phyloP scores from a whole-genome alignment of 805 yeast species.

The Kazachstania taianensis region DNA sequence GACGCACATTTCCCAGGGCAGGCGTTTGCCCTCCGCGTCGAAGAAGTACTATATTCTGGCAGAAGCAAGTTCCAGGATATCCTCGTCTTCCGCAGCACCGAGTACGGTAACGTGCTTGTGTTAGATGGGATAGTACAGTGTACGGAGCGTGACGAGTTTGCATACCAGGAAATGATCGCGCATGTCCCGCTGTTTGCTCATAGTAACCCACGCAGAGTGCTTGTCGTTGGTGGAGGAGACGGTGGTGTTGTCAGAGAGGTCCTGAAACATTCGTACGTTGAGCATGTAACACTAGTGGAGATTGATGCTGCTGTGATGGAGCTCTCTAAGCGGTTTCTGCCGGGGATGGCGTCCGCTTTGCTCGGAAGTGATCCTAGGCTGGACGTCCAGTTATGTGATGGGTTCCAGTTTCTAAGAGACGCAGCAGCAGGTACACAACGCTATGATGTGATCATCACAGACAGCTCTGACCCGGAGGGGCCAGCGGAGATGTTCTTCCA shows the following conservation, averaged over 20 bases:
- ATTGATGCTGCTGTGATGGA: slow-evolving; percentile 77
- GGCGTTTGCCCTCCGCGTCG: slow-evolving; percentile 57
- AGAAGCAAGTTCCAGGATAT: slow-evolving; percentile 73
- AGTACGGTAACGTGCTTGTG: slow-evolving; percentile 80
- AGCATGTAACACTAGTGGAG: slow-evolving; percentile 70
- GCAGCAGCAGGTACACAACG: slow-evolving; percentile 24
- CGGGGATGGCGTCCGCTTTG: slow-evolving; percentile 64
- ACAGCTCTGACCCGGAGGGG: slow-evolving; percentile 91
- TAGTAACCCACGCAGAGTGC: slow-evolving; percentile 59
- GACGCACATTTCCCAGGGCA: slow-evolving; percentile 81
- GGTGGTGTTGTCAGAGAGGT: slow-evolving; percentile 90
- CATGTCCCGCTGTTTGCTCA: slow-evolving; percentile 77
- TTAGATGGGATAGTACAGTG: slow-evolving; percentile 87
- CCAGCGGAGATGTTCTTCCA: slow-evolving; percentile 90
- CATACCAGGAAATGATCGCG: slow-evolving; percentile 86
- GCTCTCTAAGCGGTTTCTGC: slow-evolving; percentile 60
- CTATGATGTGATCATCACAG: slow-evolving; percentile 81
- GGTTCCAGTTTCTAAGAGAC: slow-evolving; percentile 62
- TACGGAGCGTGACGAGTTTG: slow-evolving; percentile 86
- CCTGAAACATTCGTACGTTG: slow-evolving; percentile 59
- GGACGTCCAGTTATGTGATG: slow-evolving; percentile 63
- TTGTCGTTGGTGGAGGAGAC: slow-evolving; percentile 93
- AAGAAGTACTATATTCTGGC: slow-evolving; percentile 53
- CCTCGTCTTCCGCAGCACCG: slow-evolving; percentile 61
- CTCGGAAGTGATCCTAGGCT: slow-evolving; percentile 46